phyloP scores from a whole-genome alignment of 2,329 filamentous ascomycete species.

The Venturia pyrina region DNA sequence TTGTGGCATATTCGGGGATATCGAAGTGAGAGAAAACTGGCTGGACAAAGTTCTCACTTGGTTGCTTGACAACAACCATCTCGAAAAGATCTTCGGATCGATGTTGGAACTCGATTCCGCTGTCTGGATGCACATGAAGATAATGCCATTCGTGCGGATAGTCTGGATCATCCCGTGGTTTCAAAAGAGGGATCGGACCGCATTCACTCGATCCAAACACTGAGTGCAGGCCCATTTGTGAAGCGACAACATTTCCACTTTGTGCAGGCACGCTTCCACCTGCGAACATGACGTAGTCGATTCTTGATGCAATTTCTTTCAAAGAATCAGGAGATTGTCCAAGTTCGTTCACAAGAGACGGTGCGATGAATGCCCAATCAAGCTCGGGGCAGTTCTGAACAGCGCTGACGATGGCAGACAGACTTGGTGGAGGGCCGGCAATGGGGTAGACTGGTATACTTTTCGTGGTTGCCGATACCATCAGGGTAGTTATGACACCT shows the following conservation, averaged over 20 bases:
- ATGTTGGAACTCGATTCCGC: constrained; percentile 15
- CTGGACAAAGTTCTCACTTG: constrained; percentile 18
- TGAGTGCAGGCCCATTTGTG: background rate
- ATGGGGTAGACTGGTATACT: background rate
- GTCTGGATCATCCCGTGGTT: background rate
- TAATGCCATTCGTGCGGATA: constrained; percentile 1
- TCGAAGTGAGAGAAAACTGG: constrained; percentile 18
- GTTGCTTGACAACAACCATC: constrained; percentile 25
- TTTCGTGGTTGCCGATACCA: background rate
- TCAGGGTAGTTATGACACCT: background rate
- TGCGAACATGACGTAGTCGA: background rate
- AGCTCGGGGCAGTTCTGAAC: background rate
- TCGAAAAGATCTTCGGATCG: constrained; percentile 23
- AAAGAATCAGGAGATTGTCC: background rate
- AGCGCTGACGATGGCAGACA: background rate
- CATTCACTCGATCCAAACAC: background rate
- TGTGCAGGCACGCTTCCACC: background rate
- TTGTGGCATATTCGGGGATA: constrained; percentile 24
- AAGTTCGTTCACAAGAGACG: background rate
- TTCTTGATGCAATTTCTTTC: background rate
- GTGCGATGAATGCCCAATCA: background rate
- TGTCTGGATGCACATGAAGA: constrained; percentile 10
- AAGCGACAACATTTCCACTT: background rate
- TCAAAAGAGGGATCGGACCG: background rate
- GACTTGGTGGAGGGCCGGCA: background rate